Base-by-base conservation (phyloP, 441 rosid species). In the Erysimum cheiri region DNA sequence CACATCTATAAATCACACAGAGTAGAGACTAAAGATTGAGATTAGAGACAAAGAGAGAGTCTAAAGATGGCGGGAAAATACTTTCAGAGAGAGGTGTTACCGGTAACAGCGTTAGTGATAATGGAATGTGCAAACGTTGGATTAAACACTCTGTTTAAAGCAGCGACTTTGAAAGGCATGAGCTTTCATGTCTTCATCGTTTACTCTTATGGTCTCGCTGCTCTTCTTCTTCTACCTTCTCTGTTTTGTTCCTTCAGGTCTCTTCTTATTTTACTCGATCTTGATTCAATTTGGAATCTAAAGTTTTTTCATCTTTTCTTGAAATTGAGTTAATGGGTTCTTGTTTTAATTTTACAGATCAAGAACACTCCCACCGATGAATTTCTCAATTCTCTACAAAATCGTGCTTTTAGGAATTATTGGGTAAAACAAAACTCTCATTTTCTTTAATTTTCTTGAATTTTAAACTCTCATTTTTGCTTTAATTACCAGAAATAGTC, bases 141-240 rank as follows among this genome's bases (percentile, higher is more conserved):
- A 2, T 40, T 84, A 65, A 87, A 84, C 82, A 89, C 89, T 15
- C 78, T 87, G 32, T 87, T 84, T 80, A 85, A 87, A 46, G 91
- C 96, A 56, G 91, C 91, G 3, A 82, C 91, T 35, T 64, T 77
- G 53, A 68, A 66, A 68, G 91, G 92, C 73, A 82, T 89, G 96
- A 87, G 71, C 71, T 77, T 80, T 58, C 81, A 84, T 67, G 87
- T 81, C 66, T 89, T 87, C 31, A 19, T 84, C 14, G 87, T 87
- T 55, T 89, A 89, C 66, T 73, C 84, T 69, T 83, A 82, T 47
- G 85, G 77, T 61, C 69, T 87, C 10, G 88, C 90, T 71, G 81
- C 91, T 78, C 82, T 87, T 61, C 78, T 80, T 77, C 91, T 85
- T 48, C 81, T 84, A 12, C 92, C 90, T 71, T 78, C 88, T 10